A percentile compares a stretch with the other conserved stretches of the same genome.
These are phyloP conservation scores for Hypoxylon lienhwacheense DNA, from an alignment of 495 filamentous ascomycete genomes.

Conservation along the genomic window DNA sequence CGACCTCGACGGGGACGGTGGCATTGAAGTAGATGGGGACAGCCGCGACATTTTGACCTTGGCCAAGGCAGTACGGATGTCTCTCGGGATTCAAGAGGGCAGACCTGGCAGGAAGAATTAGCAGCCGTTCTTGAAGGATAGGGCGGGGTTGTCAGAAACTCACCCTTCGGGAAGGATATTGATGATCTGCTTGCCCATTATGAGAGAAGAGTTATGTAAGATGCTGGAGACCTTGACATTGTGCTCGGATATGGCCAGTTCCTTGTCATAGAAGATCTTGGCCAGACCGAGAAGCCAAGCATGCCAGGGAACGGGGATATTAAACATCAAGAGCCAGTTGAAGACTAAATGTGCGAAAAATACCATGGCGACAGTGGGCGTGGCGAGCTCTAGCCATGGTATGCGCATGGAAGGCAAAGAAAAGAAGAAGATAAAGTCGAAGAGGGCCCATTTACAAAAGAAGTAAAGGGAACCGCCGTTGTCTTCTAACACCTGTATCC, in stretches of 20 bases:
- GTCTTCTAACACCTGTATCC: conserved; percentile 68
- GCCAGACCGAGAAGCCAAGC: conserved; percentile 67
- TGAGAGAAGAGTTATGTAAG: conserved; percentile 85
- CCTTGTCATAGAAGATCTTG: conserved; percentile 82
- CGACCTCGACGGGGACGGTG: conserved; percentile 81
- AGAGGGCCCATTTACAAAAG: conserved; percentile 87
- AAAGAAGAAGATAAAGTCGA: conserved; percentile 84
- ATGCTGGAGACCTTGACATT: conserved; percentile 84
- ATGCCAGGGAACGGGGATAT: conserved; percentile 71
- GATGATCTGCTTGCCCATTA: conserved; percentile 92
- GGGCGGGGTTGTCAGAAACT: conserved; percentile 32
- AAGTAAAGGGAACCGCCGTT: conserved; percentile 80
- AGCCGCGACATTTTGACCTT: conserved; percentile 56
- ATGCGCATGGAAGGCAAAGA: conserved; percentile 81
- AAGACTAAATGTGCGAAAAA: conserved; percentile 69
- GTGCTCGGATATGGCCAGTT: conserved; percentile 84
- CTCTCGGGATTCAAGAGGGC: conserved; percentile 81
- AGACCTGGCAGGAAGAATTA: conserved; percentile 56
- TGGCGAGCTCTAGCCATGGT: conserved; percentile 92
- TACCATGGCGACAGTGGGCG: conserved; percentile 63
- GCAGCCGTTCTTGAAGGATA: conserved; percentile 13
- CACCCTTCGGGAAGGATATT: conserved; percentile 96
- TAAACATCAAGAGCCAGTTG: conserved; percentile 89
- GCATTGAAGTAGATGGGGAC: conserved; percentile 94
- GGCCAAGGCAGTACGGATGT: conserved; percentile 74